Evolutionary conservation across 2,329 filamentous ascomycete genomes (phyloP).

Genomic region (Fusarium circinatum): DNA sequence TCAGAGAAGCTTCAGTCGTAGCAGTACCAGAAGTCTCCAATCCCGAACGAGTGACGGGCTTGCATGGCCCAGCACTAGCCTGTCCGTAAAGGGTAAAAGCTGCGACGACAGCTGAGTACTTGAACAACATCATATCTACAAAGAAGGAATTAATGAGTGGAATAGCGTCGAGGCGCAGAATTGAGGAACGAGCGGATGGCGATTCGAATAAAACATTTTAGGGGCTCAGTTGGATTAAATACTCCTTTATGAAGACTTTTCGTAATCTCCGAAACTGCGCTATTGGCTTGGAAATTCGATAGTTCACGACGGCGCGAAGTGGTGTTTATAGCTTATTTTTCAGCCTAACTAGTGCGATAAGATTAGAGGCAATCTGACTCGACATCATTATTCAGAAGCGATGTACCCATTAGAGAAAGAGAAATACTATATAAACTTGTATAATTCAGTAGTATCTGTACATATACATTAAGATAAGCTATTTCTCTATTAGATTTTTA

Average conservation of each 20-base stretch:
- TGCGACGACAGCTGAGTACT: neutral
- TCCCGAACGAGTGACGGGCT: neutral
- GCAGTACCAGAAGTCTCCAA: neutral
- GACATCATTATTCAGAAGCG: neutral
- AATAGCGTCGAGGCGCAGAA: neutral
- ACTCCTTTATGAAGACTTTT: neutral
- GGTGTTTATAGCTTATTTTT: neutral
- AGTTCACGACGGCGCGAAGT: neutral
- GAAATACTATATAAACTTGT: neutral
- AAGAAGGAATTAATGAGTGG: neutral
- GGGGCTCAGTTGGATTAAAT: fast-evolving
- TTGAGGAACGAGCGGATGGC: neutral
- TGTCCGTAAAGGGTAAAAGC: neutral
- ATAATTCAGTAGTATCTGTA: fast-evolving
- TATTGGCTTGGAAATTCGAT: neutral
- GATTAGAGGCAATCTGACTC: neutral
- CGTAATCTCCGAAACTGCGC: neutral
- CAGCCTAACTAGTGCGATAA: neutral
- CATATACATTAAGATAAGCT: too few relatives aligned
- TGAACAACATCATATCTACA: slow-evolving; percentile 19
- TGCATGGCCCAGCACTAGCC: neutral
- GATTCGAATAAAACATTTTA: fast-evolving
- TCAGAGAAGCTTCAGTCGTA: neutral
- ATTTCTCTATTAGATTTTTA: fast-evolving
- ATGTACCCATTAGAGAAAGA: fast-evolving